Conservation (phyloP, 768 basidiomycete genomes). For the Steccherinum ochraceum region DNA sequence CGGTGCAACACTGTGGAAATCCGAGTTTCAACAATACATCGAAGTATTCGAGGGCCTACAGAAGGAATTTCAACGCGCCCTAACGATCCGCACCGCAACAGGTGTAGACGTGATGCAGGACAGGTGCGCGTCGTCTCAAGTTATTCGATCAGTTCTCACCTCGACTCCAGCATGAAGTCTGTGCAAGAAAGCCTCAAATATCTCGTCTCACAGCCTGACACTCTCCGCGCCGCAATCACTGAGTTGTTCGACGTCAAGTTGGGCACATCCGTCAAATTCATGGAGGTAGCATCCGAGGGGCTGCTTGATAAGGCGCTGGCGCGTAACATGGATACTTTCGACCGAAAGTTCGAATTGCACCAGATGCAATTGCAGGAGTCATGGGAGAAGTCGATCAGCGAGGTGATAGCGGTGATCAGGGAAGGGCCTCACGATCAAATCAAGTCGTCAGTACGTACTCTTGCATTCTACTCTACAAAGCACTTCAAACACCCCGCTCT, state of each 20-base stretch:
- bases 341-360: constrained; percentile 41
- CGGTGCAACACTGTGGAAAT: too few species aligned
- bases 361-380: constrained; percentile 31
- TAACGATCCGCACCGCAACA: too few species aligned
- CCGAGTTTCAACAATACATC: too few species aligned
- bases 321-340: constrained; percentile 36
- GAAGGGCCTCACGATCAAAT: constrained; percentile 42
- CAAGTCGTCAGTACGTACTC: constrained; percentile 26
- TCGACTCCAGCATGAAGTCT: too few species aligned
- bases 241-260: neutral
- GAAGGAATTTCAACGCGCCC: too few species aligned
- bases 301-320: constrained; percentile 24
- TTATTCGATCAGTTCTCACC: constrained; percentile 27
- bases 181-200: too few species aligned
- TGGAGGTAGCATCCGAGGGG: constrained; percentile 14
- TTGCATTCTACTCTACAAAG: neutral
- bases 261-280: constrained; percentile 1
- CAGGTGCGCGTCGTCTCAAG: constrained; percentile 30
- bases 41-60: too few species aligned
- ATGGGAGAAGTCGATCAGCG: constrained; percentile 19
- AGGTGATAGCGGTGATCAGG: constrained; percentile 26
- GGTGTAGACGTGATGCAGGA: too few species aligned
- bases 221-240: too few species aligned
- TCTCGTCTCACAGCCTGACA: too few species aligned
- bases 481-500: neutral